Base-by-base conservation (phyloP, 768 basidiomycete genomes). In the Boletus tomentosulus region DNA sequence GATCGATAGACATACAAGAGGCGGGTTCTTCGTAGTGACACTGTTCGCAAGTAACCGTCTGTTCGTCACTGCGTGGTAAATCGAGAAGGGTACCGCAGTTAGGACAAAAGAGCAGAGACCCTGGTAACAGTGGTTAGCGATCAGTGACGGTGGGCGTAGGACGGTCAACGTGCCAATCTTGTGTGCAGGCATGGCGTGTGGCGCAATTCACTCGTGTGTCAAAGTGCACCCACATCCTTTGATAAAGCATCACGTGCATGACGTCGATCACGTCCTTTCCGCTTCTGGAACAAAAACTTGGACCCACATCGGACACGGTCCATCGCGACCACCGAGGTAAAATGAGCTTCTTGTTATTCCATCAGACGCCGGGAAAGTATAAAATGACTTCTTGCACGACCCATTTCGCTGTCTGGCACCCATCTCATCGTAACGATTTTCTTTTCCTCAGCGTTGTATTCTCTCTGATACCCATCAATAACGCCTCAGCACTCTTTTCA, bases 101-200 rank as follows among this genome's bases (percentile, higher is more conserved):
- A 2, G 92, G 92, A 73, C 97, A 99, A 73, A 99, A 98, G 38
- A 98, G 76, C 25, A 98, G 77, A 1, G 94, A 95, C 49, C 96
- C 97, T 88, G 62, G 12, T 50, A 35, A 25, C 44, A 44, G 54
- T 15, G 28, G 46, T 57, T 42, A 55, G 51, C 43, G 15, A 48
- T 34, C 41, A 16, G n/a, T 8, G 10, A 50, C 57, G 35, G 27
- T 13, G 24, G 28, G 49, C 5, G 48, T 24, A 11, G 10, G 28
- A 30, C 41, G 31, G 30, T 1, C 30, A 25, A 64, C 76, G 50
- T 54, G 74, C 79, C 80, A 45, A 81, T 78, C 66, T 79, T 79
- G 62, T 79, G 73, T 27, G 78, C 75, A n/a, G 62, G 62, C 16
- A 48, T 19, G 12, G 25, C 43, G 31, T 30, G 27, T 30, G 25